Evolutionary conservation across 2,329 filamentous ascomycete genomes (phyloP).

Genomic region (Raffaelea ambrosiae): DNA sequence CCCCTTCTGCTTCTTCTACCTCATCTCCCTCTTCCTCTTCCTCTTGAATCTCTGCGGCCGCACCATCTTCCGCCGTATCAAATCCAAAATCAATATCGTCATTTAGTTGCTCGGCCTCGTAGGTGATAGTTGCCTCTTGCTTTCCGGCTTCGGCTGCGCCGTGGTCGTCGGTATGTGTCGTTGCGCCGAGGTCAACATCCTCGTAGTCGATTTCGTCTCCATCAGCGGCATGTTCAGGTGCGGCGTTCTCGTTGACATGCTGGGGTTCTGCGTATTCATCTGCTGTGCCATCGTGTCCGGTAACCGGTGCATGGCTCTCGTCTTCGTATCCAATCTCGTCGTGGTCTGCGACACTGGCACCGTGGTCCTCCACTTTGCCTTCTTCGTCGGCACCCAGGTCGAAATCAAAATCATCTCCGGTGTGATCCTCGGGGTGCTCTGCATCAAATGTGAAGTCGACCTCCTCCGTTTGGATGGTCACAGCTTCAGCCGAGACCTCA

Average conservation of each 20-base stretch:
- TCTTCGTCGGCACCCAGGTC: constrained; percentile 18
- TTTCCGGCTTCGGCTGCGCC: neutral
- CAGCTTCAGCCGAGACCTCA: constrained; percentile 10
- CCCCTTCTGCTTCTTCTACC: neutral
- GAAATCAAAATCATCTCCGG: constrained; percentile 22
- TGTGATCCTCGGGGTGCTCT: constrained; percentile 10
- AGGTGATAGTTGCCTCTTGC: neutral
- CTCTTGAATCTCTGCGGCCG: constrained; percentile 3
- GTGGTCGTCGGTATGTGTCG: constrained; percentile 4
- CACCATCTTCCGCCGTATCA: constrained; percentile 1
- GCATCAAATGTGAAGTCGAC: constrained; percentile 15
- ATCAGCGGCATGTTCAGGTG: constrained; percentile 13
- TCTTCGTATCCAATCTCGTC: constrained; percentile 14
- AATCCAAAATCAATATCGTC: constrained; percentile 8
- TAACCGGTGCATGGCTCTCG: neutral
- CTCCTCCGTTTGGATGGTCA: constrained; percentile 10
- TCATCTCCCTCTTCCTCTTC: neutral
- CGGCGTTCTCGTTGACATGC: constrained; percentile 4
- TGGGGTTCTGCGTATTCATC: neutral
- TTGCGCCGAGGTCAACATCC: constrained; percentile 14
- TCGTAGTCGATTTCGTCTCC: constrained; percentile 30
- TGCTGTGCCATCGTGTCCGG: neutral
- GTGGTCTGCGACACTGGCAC: neutral
- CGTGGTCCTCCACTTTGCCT: neutral
- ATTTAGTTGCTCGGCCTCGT: neutral